Conservation (phyloP, 345 rosid genomes). For the Arabis alpina region DNA sequence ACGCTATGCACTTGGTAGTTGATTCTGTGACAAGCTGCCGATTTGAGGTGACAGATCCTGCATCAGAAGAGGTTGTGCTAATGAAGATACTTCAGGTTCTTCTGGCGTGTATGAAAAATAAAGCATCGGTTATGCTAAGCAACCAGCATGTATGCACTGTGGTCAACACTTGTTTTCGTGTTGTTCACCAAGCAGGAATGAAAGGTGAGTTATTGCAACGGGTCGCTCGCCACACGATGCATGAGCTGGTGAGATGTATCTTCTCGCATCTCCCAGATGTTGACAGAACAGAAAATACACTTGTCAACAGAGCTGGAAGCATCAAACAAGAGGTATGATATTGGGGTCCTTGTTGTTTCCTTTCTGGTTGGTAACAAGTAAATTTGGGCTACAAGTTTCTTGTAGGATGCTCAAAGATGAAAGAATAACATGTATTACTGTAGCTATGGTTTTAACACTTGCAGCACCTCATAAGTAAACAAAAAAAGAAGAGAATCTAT, state of each 20-base stretch:
- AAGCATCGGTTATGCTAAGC: conserved; percentile 87
- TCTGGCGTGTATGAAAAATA: conserved; percentile 89
- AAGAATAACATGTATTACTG: neutral
- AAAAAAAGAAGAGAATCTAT: conserved; percentile 2
- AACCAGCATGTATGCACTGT: conserved; percentile 98
- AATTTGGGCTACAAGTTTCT: conserved; percentile 8
- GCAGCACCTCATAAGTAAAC: neutral
- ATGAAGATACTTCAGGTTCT: conserved; percentile 99
- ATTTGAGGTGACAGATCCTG: conserved; percentile 98
- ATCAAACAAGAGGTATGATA: conserved; percentile 66
- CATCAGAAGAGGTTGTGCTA: conserved; percentile 95
- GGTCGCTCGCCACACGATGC: conserved; percentile 94
- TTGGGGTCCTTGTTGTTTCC: conserved; percentile 29
- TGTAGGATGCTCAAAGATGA: conserved; percentile 18
- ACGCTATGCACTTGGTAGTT: conserved; percentile 91
- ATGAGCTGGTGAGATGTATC: conserved; percentile 87
- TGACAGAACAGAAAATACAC: conserved; percentile 70
- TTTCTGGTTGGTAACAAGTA: conserved; percentile 22
- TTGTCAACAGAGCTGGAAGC: conserved; percentile 71
- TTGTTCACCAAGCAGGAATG: conserved; percentile 94
- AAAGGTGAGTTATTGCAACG: conserved; percentile 82
- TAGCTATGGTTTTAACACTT: conserved; percentile 26
- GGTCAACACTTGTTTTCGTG: conserved; percentile 95
- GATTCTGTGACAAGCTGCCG: conserved; percentile 97
- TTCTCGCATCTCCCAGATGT: conserved; percentile 87